Conservation (phyloP, 306 rosid genomes). For the Vigna radiata region DNA sequence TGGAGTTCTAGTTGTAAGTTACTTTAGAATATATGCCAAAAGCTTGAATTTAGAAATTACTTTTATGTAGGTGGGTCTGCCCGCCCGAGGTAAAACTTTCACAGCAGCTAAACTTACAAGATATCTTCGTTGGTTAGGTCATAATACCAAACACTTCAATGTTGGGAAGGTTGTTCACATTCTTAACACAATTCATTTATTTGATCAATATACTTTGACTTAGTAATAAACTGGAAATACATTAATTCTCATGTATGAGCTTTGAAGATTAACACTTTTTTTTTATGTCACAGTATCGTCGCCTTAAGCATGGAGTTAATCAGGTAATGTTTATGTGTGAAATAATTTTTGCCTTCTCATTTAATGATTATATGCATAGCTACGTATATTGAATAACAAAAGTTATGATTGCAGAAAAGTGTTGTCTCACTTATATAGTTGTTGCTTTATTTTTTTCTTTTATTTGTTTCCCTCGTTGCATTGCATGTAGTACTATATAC, state of each 20-base stretch:
- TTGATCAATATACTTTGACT: constrained; percentile 34
- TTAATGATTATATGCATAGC: neutral
- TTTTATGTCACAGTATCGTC: constrained; percentile 81
- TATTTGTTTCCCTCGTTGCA: constrained; percentile 16
- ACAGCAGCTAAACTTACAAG: constrained; percentile 99
- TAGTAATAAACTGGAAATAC: constrained; percentile 28
- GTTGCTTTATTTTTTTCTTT: neutral
- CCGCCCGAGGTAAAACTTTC: constrained; percentile 99
- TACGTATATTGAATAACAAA: constrained; percentile 21
- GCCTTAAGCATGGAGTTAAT: constrained; percentile 94
- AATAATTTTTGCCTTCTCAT: constrained; percentile 36
- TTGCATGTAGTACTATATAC: neutral
- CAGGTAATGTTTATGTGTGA: constrained; percentile 63
- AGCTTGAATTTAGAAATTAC: constrained; percentile 27
- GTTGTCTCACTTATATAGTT: constrained; percentile 5
- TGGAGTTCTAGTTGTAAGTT: constrained; percentile 33
- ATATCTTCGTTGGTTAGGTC: constrained; percentile 99
- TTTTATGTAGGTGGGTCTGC: constrained; percentile 86
- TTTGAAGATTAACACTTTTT: constrained; percentile 44
- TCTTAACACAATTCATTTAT: constrained; percentile 48
- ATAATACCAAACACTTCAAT: constrained; percentile 96
- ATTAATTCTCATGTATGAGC: constrained; percentile 28
- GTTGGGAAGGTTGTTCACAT: constrained; percentile 86
- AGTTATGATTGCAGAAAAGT: constrained; percentile 12
- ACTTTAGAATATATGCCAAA: constrained; percentile 30